Base-by-base conservation (phyloP, 768 basidiomycete genomes). In the Tricholoma hemisulphureum region DNA sequence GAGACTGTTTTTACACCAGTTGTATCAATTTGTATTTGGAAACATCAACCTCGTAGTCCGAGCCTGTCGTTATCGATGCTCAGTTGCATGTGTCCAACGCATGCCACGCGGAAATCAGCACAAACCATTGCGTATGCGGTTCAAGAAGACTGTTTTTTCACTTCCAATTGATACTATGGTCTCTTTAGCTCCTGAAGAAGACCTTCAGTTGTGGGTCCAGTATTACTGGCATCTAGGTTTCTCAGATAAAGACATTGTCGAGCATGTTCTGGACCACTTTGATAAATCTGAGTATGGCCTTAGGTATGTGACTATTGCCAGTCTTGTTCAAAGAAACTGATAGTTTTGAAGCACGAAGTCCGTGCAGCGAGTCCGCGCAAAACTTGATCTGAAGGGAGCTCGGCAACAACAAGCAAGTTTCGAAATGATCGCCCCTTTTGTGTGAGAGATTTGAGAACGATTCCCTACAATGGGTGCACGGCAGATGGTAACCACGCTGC, bases 401-500 rank as follows among this genome's bases (percentile, higher is more conserved):
- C 37, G n/a, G 4, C 37, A 39, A 11, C 37, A 11, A 20, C n/a
- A 2, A 6, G 6, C 5, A 6, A 31, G 31, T 31, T 10, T 31
- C 10, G 31, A 31, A 6, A 31, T 10, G 6, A 39, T 39, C n/a
- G 6, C 16, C 5, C 37, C 37, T 6, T 6, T 39, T 6, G 18
- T 20, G n/a, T 13, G 14, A 35, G 34, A 35, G n/a, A 39, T 39
- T 20, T 39, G 37, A 3, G n/a, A 16, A 4, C 16, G 4, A 4
- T 39, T 18, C n/a, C 37, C 37, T 18, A n/a, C 16, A 3, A 61
- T 62, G 59, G 65, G 65, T 54, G 61, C 65, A 1, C 50, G 61
- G 4, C 9, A 20, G n/a, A 61, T 64, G 63, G 61, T 64, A 16
- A 45, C 57, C 0, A 7, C 37, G 0, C 20, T 66, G 3, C 32